These are phyloP conservation scores for Chlorella sp. DNA, from an alignment of 139 green algal species.

Conservation along the genomic window DNA sequence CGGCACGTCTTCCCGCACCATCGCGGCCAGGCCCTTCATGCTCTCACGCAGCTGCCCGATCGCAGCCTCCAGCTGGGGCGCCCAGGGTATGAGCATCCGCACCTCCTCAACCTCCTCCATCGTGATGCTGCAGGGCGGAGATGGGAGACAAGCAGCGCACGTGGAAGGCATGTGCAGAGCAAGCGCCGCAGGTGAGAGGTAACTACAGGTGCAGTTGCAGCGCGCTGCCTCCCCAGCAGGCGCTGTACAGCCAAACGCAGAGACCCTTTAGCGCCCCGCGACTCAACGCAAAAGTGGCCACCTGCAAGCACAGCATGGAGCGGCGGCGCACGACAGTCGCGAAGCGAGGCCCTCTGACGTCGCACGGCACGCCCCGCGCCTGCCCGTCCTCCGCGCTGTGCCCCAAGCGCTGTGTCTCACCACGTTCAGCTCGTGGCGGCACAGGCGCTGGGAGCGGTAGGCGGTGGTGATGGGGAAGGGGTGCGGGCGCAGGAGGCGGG, in stretches of 20 bases:
- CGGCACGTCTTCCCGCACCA: neutral
- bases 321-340: neutral
- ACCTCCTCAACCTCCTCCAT: constrained; percentile 1
- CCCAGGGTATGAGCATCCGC: constrained; percentile 12
- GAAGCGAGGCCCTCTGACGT: too few species aligned
- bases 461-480: constrained; percentile 3
- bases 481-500: too few species aligned
- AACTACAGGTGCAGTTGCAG: neutral
- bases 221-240: neutral
- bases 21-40: constrained; percentile 5
- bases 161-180: neutral
- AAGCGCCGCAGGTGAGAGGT: neutral
- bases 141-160: neutral
- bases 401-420: too few species aligned
- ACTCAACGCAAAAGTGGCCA: neutral
- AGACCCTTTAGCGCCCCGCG: neutral
- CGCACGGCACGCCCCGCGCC: too few species aligned
- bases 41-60: constrained; percentile 22
- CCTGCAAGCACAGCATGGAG: constrained; percentile 12
- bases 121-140: neutral
- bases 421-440: constrained; percentile 32
- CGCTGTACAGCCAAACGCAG: neutral
- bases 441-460: constrained; percentile 22
- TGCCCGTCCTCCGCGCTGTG: too few species aligned
- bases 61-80: neutral